Conservation (phyloP, 768 basidiomycete species). For the Russula ochroleuca region DNA sequence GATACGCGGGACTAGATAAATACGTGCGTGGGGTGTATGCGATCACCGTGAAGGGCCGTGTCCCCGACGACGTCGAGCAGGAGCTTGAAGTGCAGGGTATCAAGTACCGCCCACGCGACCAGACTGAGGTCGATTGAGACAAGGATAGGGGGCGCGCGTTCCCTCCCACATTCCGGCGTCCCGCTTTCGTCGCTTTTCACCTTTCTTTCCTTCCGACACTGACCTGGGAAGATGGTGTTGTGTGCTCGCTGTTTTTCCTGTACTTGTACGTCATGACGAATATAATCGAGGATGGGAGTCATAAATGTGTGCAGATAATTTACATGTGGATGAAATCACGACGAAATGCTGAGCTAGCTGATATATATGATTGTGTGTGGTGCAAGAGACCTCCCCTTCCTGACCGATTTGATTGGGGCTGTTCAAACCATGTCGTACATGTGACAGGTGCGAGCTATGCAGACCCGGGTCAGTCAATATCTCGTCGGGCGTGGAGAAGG, state of each 20-base stretch:
- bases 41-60: constrained; percentile 77
- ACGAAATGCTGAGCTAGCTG: not conserved
- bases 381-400: not conserved
- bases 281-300: not conserved
- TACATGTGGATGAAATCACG: not conserved
- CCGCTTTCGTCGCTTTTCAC: not conserved
- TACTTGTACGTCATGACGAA: constrained; percentile 10
- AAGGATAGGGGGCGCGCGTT: not conserved
- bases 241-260: not conserved
- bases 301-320: constrained; percentile 4
- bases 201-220: not conserved
- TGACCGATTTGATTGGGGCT: constrained; percentile 37
- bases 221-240: not conserved
- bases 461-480: not conserved
- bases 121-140: constrained; percentile 62
- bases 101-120: constrained; percentile 82
- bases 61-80: constrained; percentile 81
- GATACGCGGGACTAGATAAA: constrained; percentile 57
- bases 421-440: constrained; percentile 73
- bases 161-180: not conserved
- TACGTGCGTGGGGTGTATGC: constrained; percentile 92
- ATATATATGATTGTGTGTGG: not conserved
- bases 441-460: constrained; percentile 67
- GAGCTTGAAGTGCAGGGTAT: constrained; percentile 74
- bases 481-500: not conserved